Conservation (phyloP, 495 filamentous ascomycete species). For the Elaphomyces granulatus region DNA sequence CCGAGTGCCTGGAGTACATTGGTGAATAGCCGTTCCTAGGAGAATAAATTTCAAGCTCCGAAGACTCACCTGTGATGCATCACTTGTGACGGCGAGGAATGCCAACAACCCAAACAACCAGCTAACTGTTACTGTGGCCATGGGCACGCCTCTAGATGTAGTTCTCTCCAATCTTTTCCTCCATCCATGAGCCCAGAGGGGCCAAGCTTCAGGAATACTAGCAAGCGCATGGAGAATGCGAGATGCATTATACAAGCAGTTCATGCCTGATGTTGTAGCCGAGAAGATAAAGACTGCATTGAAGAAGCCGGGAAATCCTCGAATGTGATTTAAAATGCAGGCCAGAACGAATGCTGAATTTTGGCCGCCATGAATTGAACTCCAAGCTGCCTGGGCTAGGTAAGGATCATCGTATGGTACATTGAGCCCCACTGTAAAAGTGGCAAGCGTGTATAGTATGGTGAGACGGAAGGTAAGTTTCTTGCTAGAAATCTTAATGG, state of each 20-base stretch:
- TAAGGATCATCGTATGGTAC: conserved; percentile 31
- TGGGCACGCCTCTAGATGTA: conserved; percentile 31
- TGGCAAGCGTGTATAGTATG: conserved; percentile 27
- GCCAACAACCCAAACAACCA: conserved; percentile 33
- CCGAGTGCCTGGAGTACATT: conserved; percentile 9
- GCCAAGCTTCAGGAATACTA: conserved; percentile 22
- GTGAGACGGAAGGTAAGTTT: conserved; percentile 34
- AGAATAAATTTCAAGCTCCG: background rate
- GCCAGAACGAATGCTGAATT: conserved; percentile 34
- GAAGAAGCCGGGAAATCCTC: conserved; percentile 28
- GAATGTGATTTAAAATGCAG: conserved; percentile 28
- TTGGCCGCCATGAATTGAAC: conserved; percentile 27
- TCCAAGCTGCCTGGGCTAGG: conserved; percentile 11
- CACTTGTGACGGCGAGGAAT: conserved; percentile 29
- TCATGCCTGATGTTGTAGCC: conserved; percentile 31
- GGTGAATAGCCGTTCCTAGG: background rate
- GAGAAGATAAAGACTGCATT: conserved; percentile 37
- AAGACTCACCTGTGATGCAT: conserved; percentile 21
- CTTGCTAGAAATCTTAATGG: conserved; percentile 35
- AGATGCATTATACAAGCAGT: conserved; percentile 32
- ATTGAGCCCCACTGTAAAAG: conserved; percentile 28
- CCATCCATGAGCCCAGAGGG: conserved; percentile 16
- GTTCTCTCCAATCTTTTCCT: conserved; percentile 26
- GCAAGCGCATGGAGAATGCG: conserved; percentile 34
- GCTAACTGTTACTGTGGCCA: conserved; percentile 32